phyloP scores from a whole-genome alignment of 495 filamentous ascomycete species.

The Endocarpon pusillum region DNA sequence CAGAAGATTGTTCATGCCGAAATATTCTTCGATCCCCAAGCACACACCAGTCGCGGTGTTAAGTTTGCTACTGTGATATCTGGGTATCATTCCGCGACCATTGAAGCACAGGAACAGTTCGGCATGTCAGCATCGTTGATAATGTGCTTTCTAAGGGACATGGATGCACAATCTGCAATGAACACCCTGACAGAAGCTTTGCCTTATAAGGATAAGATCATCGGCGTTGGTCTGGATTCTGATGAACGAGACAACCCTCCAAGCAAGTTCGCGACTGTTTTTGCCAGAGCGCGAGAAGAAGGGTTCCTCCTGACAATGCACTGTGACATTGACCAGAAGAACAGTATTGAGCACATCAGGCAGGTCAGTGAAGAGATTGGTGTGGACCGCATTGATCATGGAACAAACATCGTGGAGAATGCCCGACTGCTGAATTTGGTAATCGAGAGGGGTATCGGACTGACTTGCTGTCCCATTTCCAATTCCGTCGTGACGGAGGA shows the following conservation, averaged over 20 bases:
- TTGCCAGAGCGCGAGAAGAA: conserved; percentile 16
- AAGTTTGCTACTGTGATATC: conserved; percentile 16
- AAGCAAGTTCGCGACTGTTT: conserved; percentile 21
- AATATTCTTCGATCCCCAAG: conserved; percentile 28
- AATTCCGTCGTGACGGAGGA: conserved; percentile 22
- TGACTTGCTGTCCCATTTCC: conserved; percentile 27
- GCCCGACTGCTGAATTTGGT: conserved; percentile 18
- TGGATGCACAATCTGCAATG: conserved; percentile 13
- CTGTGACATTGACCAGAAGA: conserved; percentile 26
- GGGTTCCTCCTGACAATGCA: conserved; percentile 26
- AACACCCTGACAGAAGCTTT: conserved; percentile 12
- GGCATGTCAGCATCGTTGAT: conserved; percentile 21
- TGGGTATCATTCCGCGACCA: conserved; percentile 21
- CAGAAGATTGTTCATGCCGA: conserved; percentile 28
- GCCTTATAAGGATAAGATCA: conserved; percentile 20
- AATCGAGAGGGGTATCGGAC: conserved; percentile 15
- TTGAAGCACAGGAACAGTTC: conserved; percentile 12
- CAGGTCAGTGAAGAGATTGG: conserved; percentile 20
- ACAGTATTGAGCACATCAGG: conserved; percentile 20
- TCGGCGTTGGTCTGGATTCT: conserved; percentile 25
- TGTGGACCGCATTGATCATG: conserved; percentile 26
- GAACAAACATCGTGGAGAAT: conserved; percentile 19
- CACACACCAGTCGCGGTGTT: conserved; percentile 22
- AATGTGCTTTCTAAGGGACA: conserved; percentile 25
- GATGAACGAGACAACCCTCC: conserved; percentile 25